Base-by-base conservation (phyloP, 441 rosid species). In the Erodium texanum region DNA sequence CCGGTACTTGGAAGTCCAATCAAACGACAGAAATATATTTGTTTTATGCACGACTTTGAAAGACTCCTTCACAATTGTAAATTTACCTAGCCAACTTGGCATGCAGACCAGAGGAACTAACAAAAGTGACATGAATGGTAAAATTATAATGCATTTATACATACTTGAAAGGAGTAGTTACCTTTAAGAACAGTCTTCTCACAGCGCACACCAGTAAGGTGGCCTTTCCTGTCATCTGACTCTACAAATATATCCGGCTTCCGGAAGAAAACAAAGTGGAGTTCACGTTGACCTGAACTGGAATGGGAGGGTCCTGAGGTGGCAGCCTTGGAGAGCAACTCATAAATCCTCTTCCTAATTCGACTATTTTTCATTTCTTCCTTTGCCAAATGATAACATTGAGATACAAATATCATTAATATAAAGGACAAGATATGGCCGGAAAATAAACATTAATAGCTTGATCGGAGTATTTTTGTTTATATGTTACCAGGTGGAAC, bases 161-260 rank as follows among this genome's bases (percentile, higher is more conserved):
- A 66, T 8, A 34, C 15, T 15, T 24, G 9, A 10, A 36, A 22
- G 62, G 62, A 77, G 62, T 23, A 69, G 65, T 68, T 79, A 89
- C 96, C 84, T 80, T 78, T 82, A 66, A 93, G 95, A 76, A 73
- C 70, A 45, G 96, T 91, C 86, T 86, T 89, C 82, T 94, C 96
- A 67, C 91, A 81, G 66, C 77, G 82, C 69, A 84, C 87, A 72
- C 87, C 89, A 19, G 89, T 77, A 71, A 94, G 92, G 79, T 80
- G 83, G 23, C 91, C 92, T 65, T 27, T 76, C 59, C 75, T 79
- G 38, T 82, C 87, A 68, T 73, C 73, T 66, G 94, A 87, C 70
- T 83, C 90, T 18, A 88, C 71, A 80, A 94, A 89, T 68, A 69
- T 77, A 62, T 82, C 83, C 76, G 97, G 96, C 72, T 85, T 89